phyloP scores from a whole-genome alignment of 805 yeast species.

The Hanseniaspora valbyensis region DNA sequence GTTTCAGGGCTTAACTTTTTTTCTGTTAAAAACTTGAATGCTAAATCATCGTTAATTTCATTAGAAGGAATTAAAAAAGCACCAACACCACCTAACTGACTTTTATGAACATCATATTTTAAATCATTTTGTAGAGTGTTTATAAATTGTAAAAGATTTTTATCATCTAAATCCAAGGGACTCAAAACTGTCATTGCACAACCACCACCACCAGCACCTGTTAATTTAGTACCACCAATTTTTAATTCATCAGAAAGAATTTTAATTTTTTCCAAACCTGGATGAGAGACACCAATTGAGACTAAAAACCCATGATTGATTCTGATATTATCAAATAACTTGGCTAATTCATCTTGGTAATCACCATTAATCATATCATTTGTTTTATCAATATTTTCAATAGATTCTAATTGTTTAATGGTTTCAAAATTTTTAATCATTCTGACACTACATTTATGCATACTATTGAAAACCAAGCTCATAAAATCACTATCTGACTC shows the following conservation, averaged over 20 bases:
- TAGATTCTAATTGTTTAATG: conserved; percentile 17
- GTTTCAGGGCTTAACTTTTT: background rate
- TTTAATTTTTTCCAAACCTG: conserved; percentile 69
- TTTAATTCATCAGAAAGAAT: conserved; percentile 48
- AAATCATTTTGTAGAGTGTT: conserved; percentile 28
- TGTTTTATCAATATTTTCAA: conserved; percentile 35
- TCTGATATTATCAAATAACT: conserved; percentile 51
- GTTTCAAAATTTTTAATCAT: conserved; percentile 35
- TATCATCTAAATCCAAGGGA: conserved; percentile 29
- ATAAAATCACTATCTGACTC: conserved; percentile 45
- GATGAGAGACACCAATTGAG: conserved; percentile 85
- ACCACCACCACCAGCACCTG: conserved; percentile 99
- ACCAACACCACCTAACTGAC: conserved; percentile 83
- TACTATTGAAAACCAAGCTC: conserved; percentile 55
- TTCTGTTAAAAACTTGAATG: conserved; percentile 10
- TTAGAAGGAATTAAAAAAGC: conserved; percentile 35
- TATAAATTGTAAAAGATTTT: conserved; percentile 28
- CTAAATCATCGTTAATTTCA: conserved; percentile 17
- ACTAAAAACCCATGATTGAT: conserved; percentile 82
- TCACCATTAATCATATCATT: conserved; percentile 22
- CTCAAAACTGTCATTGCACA: conserved; percentile 82
- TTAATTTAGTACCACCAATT: conserved; percentile 81
- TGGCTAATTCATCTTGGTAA: conserved; percentile 16
- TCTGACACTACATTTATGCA: conserved; percentile 60
- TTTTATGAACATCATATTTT: conserved; percentile 66